Evolutionary conservation across 1,284 basidiomycete species (phyloP).

Genomic region (Puccinia coronata): DNA sequence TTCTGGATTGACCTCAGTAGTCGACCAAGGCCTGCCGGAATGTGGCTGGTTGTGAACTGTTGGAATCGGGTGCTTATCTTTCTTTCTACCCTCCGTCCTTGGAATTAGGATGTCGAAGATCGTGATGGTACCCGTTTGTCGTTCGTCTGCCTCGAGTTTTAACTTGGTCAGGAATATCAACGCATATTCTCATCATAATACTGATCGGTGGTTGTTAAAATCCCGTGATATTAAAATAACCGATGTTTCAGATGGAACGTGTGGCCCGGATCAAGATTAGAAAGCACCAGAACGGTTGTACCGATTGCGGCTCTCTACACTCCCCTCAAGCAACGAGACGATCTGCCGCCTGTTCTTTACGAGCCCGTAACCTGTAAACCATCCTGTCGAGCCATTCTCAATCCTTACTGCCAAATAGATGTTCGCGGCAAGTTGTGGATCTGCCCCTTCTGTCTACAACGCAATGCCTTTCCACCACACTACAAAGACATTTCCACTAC

Average conservation of each 20-base stretch:
- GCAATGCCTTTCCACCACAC: constrained; percentile 96
- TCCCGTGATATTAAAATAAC: background rate
- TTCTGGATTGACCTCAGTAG: background rate
- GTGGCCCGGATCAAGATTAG: constrained; percentile 95
- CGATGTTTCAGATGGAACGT: constrained; percentile 81
- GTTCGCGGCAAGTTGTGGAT: constrained; percentile 99
- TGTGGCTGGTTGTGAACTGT: background rate
- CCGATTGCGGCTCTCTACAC: constrained; percentile 98
- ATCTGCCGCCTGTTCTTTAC: constrained; percentile 93
- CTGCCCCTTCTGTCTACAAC: constrained; percentile 94
- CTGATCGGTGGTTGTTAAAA: background rate
- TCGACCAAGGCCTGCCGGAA: background rate
- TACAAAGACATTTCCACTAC: constrained; percentile 99
- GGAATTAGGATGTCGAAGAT: constrained; percentile 58
- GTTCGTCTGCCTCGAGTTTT: constrained; percentile 14
- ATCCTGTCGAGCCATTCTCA: constrained; percentile 93
- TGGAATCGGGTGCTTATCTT: background rate
- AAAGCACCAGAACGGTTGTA: constrained; percentile 95
- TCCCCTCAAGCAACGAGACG: constrained; percentile 89
- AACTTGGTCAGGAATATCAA: background rate
- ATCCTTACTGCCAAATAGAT: constrained; percentile 98
- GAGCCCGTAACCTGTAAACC: constrained; percentile 98
- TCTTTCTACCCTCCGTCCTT: background rate
- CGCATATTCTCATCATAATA: background rate
- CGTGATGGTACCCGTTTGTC: constrained; percentile 58